A percentile compares a stretch with the other conserved stretches of the same genome.
Conservation (phyloP, 2,329 filamentous ascomycete species). For the Scedosporium dehoogii region DNA sequence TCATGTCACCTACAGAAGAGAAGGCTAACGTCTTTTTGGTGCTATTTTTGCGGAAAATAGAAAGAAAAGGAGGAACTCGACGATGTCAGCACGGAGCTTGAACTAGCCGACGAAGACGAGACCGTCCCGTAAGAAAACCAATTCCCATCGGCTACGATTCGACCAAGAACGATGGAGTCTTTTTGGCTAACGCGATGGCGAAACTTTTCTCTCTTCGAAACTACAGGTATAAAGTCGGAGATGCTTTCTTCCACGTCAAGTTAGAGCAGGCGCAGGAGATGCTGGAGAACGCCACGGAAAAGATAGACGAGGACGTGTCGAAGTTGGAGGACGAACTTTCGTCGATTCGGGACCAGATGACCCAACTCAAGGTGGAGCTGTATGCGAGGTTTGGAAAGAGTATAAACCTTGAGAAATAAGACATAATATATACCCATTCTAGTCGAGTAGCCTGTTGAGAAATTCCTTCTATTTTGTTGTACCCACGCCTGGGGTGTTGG, state of each 20-base stretch:
- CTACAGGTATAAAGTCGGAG: conserved; percentile 85
- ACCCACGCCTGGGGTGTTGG: background rate
- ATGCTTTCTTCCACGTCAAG: conserved; percentile 84
- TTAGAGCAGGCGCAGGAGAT: conserved; percentile 80
- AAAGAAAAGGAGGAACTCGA: conserved; percentile 98
- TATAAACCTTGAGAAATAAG: conserved; percentile 71
- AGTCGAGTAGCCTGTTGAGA: background rate
- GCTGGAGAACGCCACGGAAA: conserved; percentile 59
- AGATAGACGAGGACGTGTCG: conserved; percentile 67
- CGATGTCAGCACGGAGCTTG: conserved; percentile 81
- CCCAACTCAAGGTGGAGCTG: conserved; percentile 77
- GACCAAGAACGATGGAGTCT: background rate
- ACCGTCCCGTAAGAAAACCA: conserved; percentile 63
- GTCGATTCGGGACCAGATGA: conserved; percentile 75
- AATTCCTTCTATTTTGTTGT: background rate
- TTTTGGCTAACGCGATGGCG: conserved; percentile 2
- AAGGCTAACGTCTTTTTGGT: background rate
- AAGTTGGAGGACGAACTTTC: conserved; percentile 68
- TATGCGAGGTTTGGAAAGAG: conserved; percentile 93
- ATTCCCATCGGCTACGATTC: background rate
- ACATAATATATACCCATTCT: background rate
- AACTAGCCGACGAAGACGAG: conserved; percentile 92
- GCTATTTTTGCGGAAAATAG: conserved; percentile 22
- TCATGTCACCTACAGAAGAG: background rate
- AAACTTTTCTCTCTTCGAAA: conserved; percentile 8